These are phyloP conservation scores for Nemania abortiva DNA, from an alignment of 2,329 filamentous ascomycete species.

Conservation along the genomic window DNA sequence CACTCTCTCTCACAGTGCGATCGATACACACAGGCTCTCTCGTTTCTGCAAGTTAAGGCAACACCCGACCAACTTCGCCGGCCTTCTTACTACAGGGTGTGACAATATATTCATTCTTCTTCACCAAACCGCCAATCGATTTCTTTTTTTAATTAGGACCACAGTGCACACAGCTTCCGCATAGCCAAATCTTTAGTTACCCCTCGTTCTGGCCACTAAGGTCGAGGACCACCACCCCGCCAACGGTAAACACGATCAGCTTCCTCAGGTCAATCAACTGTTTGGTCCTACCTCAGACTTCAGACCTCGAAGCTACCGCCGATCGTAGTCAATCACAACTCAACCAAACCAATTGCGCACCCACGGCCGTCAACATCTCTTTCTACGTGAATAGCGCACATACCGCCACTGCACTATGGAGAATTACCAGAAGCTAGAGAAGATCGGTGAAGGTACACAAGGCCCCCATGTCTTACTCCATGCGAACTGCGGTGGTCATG, in stretches of 20 bases:
- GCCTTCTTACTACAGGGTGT: constrained; percentile 15
- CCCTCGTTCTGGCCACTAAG: constrained; percentile 26
- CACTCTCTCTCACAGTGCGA: neutral
- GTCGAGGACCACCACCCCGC: constrained; percentile 31
- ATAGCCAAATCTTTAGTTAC: constrained; percentile 16
- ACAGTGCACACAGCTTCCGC: constrained; percentile 16
- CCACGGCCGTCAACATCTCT: constrained; percentile 24
- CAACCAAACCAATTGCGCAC: neutral
- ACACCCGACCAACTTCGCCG: constrained; percentile 15
- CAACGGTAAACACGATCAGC: constrained; percentile 17
- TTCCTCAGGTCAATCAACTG: neutral
- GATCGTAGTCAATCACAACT: neutral
- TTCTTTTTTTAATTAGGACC: constrained; percentile 18
- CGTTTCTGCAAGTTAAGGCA: constrained; percentile 19
- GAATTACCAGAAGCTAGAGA: constrained; percentile 96
- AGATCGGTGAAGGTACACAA: constrained; percentile 87
- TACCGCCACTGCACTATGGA: constrained; percentile 75
- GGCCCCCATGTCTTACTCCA: constrained; percentile 5
- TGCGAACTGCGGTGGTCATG: neutral
- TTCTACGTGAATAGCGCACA: constrained; percentile 19
- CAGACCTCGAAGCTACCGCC: neutral
- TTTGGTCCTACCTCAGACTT: neutral
- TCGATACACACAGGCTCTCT: constrained; percentile 14
- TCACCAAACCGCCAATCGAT: constrained; percentile 17
- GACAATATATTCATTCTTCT: constrained; percentile 23